These are phyloP conservation scores for Beta corolliflora DNA, from an alignment of 179 eudicot genomes.

Conservation along the genomic window DNA sequence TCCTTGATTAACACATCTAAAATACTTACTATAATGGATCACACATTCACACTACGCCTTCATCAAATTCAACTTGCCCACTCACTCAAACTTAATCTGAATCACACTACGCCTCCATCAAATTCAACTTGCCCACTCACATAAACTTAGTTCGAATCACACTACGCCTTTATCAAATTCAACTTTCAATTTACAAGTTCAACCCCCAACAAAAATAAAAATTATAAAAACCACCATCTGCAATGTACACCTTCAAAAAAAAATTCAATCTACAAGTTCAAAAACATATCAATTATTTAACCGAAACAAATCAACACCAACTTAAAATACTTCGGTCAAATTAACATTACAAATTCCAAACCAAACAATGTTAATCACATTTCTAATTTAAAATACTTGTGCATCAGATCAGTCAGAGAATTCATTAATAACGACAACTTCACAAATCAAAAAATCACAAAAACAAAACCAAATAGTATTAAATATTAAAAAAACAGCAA, in stretches of 20 bases:
- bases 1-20: background rate
- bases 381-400: background rate
- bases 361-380: background rate
- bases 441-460: background rate
- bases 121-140: background rate
- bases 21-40: too few species aligned
- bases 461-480: background rate
- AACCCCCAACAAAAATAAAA: background rate
- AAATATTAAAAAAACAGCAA: background rate
- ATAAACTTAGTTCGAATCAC: background rate
- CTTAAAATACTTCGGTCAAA: too few species aligned
- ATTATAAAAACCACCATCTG: background rate
- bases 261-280: background rate
- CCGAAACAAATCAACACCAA: background rate
- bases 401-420: background rate
- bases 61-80: background rate
- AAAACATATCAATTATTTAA: background rate
- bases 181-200: too few species aligned
- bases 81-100: background rate
- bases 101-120: background rate
- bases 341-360: background rate
- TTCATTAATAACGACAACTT: conserved; percentile 20
- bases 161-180: background rate
- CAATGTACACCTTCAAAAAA: background rate
- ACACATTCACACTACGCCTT: background rate